Evolutionary conservation across 2,329 filamentous ascomycete species (phyloP).

Genomic region (Anthostomella pinea): DNA sequence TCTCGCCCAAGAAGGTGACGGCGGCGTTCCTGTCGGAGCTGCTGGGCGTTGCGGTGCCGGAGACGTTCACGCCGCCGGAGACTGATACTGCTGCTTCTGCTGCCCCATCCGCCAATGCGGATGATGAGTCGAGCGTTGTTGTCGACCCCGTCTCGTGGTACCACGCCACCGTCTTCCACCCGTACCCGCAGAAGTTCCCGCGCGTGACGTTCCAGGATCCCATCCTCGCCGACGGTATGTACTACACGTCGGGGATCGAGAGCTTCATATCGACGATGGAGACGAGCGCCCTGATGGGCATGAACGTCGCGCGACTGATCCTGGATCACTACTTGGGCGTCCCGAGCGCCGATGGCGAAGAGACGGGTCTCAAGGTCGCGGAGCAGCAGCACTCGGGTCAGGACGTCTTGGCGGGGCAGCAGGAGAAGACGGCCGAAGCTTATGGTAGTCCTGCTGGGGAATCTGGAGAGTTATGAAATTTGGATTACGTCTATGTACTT

Average conservation of each 20-base stretch:
- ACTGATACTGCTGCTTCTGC: neutral
- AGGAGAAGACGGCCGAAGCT: conserved; percentile 3
- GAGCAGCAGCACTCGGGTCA: conserved; percentile 3
- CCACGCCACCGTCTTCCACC: conserved; percentile 73
- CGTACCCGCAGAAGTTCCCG: conserved; percentile 83
- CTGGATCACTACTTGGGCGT: conserved; percentile 51
- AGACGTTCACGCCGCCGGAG: conserved; percentile 31
- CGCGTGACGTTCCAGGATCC: conserved; percentile 84
- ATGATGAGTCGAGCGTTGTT: conserved; percentile 26
- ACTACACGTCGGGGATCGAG: conserved; percentile 76
- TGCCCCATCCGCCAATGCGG: conserved; percentile 12
- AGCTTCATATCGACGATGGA: conserved; percentile 98
- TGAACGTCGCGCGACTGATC: conserved; percentile 73
- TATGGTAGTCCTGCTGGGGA: conserved; percentile 3
- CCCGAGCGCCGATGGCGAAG: conserved; percentile 3
- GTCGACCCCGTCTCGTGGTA: conserved; percentile 69
- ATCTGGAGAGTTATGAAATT: conserved; percentile 9
- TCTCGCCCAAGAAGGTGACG: conserved; percentile 54
- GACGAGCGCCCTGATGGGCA: conserved; percentile 87
- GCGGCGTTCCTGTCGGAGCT: conserved; percentile 51
- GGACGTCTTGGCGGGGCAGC: conserved; percentile 5
- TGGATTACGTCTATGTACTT: neutral
- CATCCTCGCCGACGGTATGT: conserved; percentile 63
- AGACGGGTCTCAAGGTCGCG: conserved; percentile 2
- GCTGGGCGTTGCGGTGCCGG: conserved; percentile 47